A percentile compares a stretch with the other conserved stretches of the same genome.
phyloP scores from a whole-genome alignment of 2,329 filamentous ascomycete species.

The Xylariaceae sp. region DNA sequence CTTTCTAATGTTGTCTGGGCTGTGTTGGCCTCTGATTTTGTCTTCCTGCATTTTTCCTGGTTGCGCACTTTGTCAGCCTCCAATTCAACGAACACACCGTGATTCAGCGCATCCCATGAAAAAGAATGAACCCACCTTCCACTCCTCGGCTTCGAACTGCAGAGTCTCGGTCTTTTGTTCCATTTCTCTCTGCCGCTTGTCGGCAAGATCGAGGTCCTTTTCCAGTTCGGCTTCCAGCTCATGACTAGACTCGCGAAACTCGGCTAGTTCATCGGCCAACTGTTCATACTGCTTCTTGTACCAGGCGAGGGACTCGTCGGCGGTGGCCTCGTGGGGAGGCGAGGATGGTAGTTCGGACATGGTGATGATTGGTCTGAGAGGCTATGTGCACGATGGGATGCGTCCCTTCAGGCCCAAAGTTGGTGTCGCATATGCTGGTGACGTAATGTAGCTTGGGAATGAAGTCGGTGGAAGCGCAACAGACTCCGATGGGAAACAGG shows the following conservation, averaged over 20 bases:
- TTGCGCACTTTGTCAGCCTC: no score
- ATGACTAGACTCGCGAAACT: slow-evolving; percentile 91
- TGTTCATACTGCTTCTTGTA: slow-evolving; percentile 96
- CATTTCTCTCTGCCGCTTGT: slow-evolving; percentile 83
- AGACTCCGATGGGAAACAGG: no score
- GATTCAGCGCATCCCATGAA: no score
- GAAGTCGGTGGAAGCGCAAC: no score
- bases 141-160: slow-evolving; percentile 90
- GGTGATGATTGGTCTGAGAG: slow-evolving; percentile 5
- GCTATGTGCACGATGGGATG: no score
- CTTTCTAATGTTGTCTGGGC: slow-evolving; percentile 88
- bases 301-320: slow-evolving; percentile 79
- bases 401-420: no score
- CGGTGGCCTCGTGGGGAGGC: slow-evolving; percentile 51
- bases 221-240: slow-evolving; percentile 93
- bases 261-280: slow-evolving; percentile 83
- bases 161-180: slow-evolving; percentile 83
- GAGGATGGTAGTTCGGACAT: slow-evolving; percentile 62
- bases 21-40: slow-evolving; percentile 79
- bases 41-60: slow-evolving; percentile 95
- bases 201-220: slow-evolving; percentile 90
- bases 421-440: no score
- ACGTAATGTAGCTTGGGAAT: no score
- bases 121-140: slow-evolving; percentile 71
- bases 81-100: no score